phyloP scores from a whole-genome alignment of 257 asterid species.

The Dorcoceras hygrometricum region DNA sequence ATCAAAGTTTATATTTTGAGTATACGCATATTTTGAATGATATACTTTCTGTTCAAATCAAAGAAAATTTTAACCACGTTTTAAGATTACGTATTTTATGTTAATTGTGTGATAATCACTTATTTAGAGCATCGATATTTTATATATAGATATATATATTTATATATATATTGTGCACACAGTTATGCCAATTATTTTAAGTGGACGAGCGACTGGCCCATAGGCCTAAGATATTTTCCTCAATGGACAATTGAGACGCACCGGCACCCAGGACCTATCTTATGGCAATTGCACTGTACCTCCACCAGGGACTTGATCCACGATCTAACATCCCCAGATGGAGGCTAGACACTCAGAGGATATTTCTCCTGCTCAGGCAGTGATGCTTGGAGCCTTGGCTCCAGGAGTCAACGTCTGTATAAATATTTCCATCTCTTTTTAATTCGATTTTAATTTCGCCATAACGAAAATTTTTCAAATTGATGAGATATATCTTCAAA shows the following conservation, averaged over 20 bases:
- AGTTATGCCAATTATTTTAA: background rate
- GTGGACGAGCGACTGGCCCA: background rate
- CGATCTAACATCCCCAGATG: constrained; percentile 34
- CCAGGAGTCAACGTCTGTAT: constrained; percentile 82
- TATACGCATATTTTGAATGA: too few species aligned
- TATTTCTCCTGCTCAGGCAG: constrained; percentile 61
- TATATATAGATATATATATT: too few species aligned
- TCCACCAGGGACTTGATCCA: background rate
- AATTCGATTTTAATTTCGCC: constrained; percentile 3
- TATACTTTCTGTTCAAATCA: too few species aligned
- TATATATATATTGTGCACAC: too few species aligned
- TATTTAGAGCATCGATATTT: too few species aligned
- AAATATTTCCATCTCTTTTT: background rate
- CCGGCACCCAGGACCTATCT: too few species aligned
- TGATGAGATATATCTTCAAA: background rate
- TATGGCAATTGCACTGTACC: background rate
- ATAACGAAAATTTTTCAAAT: background rate
- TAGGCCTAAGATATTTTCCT: background rate
- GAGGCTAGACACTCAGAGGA: constrained; percentile 39
- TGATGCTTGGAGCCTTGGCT: constrained; percentile 76
- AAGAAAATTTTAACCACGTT: too few species aligned
- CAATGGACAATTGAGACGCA: too few species aligned
- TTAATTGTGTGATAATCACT: too few species aligned
- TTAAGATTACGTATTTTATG: too few species aligned
- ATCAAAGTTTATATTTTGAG: too few species aligned